Percentiles rank a stretch among this genome's conserved stretches.
phyloP scores from a whole-genome alignment of 2,329 filamentous ascomycete genomes.

The Monilinia fructigena region DNA sequence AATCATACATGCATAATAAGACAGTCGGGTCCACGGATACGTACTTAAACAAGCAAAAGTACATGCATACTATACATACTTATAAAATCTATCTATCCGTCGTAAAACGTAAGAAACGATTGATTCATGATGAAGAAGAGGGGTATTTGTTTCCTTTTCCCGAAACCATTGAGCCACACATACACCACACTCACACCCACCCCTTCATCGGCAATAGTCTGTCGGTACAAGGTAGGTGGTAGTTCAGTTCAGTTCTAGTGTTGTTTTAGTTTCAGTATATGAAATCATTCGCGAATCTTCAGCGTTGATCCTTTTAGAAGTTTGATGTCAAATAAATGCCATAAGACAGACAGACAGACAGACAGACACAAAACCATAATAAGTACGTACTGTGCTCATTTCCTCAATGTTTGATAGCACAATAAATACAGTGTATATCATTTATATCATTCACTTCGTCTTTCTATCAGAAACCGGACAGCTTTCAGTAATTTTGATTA shows the following conservation, averaged over 20 bases:
- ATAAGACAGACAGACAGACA: no score
- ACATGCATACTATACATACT: not conserved
- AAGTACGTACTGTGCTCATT: no score
- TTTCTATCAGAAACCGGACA: not conserved
- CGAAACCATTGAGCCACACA: constrained; percentile 7
- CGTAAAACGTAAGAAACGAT: not conserved
- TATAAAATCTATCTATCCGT: no score
- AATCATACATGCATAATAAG: no score
- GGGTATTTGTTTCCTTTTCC: not conserved
- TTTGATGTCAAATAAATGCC: not conserved
- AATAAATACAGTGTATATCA: no score
- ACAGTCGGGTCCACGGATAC: no score
- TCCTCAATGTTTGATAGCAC: not conserved
- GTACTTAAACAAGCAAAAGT: not conserved
- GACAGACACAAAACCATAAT: no score
- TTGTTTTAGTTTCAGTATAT: constrained; percentile 8
- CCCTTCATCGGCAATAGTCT: not conserved
- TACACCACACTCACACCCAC: not conserved
- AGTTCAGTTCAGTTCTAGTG: no score
- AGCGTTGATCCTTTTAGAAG: constrained; percentile 1
- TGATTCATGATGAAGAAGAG: not conserved
- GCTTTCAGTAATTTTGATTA: not conserved
- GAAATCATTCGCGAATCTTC: constrained; percentile 11
- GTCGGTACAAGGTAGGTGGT: no score
- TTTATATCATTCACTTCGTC: not conserved